Conservation (phyloP, 148 eudicot species). For the Simmondsia chinensis region DNA sequence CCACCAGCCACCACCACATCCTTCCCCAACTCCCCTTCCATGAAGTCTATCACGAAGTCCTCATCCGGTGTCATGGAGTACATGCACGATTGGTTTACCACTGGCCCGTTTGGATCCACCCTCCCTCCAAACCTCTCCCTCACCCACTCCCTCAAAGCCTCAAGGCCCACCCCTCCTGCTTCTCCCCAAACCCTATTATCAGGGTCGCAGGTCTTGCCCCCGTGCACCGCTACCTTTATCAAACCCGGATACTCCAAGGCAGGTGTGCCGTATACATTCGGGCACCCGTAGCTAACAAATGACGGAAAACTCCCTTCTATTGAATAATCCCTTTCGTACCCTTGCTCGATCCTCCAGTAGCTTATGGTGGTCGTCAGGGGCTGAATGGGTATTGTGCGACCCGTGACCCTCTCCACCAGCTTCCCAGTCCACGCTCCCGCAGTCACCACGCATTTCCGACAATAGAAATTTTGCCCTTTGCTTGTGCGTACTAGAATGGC, state of each 20-base stretch:
- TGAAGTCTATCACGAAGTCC: conserved; percentile 71
- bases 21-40: conserved; percentile 73
- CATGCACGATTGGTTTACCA: conserved; percentile 59
- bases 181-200: conserved; percentile 44
- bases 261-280: conserved; percentile 79
- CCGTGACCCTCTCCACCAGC: conserved; percentile 21
- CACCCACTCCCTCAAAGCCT: conserved; percentile 52
- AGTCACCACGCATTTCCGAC: conserved; percentile 62
- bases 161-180: conserved; percentile 11
- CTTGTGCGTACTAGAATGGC: conserved; percentile 33
- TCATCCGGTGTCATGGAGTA: conserved; percentile 88
- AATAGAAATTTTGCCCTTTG: conserved; percentile 26
- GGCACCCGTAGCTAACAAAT: conserved; percentile 73
- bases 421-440: conserved; percentile 65
- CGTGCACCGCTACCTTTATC: conserved; percentile 59
- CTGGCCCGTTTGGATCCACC: conserved; percentile 41
- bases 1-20: conserved; percentile 79
- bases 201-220: conserved; percentile 57
- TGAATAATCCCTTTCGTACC: conserved; percentile 36
- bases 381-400: conserved; percentile 36
- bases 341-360: conserved; percentile 66
- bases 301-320: conserved; percentile 55
- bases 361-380: conserved; percentile 55
- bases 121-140: conserved; percentile 33
- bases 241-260: conserved; percentile 74